Evolutionary conservation across 768 basidiomycete species (phyloP).

Genomic region (Asterophora lycoperdoides): DNA sequence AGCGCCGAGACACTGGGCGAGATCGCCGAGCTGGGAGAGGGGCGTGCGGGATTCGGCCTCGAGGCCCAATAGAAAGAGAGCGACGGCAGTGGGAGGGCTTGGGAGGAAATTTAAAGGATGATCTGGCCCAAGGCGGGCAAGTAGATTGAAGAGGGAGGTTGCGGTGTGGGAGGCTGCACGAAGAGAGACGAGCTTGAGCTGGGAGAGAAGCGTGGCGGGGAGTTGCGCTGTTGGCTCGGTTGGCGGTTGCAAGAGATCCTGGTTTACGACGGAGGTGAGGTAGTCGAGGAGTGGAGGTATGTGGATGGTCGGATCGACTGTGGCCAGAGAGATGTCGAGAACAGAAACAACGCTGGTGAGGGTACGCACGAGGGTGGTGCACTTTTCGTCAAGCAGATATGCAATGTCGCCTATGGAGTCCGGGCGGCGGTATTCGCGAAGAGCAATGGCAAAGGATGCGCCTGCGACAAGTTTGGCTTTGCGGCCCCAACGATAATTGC

Average conservation of each 20-base stretch:
- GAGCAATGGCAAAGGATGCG: constrained; percentile 62
- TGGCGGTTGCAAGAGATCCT: constrained; percentile 4
- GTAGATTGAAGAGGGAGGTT: constrained; percentile 39
- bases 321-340: constrained; percentile 49
- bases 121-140: constrained; percentile 35
- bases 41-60: constrained; percentile 60
- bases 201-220: constrained; percentile 31
- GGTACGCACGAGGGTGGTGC: constrained; percentile 47
- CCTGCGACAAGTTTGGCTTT: constrained; percentile 67
- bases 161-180: constrained; percentile 42
- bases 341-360: constrained; percentile 49
- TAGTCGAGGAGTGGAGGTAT: constrained; percentile 54
- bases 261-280: constrained; percentile 35
- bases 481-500: constrained; percentile 68
- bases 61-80: constrained; percentile 61
- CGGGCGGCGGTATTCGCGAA: constrained; percentile 67
- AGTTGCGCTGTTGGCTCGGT: constrained; percentile 24
- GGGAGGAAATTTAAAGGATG: constrained; percentile 35
- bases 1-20: constrained; percentile 52
- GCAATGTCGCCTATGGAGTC: constrained; percentile 69
- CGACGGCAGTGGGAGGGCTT: constrained; percentile 55
- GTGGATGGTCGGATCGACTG: constrained; percentile 57
- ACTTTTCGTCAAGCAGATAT: constrained; percentile 53
- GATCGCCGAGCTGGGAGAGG: constrained; percentile 49
- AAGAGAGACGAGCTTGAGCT: constrained; percentile 38